Evolutionary conservation across 139 green algal genomes (phyloP).

Genomic region (Yamagishiella unicocca): DNA sequence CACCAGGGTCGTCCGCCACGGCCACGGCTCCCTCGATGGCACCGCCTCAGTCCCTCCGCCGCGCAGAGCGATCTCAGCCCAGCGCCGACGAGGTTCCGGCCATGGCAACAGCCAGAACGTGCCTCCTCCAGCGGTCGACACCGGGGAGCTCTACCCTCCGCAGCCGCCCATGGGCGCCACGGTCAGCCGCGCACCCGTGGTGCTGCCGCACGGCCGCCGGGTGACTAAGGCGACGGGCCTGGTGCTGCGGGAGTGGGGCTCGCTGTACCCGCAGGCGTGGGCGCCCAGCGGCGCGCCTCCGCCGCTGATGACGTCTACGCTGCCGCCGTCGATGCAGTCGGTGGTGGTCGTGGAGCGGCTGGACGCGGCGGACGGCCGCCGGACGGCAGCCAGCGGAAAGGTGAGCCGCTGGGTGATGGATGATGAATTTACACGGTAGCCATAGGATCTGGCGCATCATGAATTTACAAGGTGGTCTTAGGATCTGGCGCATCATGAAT

Average conservation of each 20-base stretch:
- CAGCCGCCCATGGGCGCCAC: not conserved
- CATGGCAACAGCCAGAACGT: constrained; percentile 27
- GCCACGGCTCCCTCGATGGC: not conserved
- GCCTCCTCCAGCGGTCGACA: not conserved
- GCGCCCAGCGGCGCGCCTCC: not conserved
- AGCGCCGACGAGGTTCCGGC: not conserved
- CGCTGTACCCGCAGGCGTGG: constrained; percentile 41
- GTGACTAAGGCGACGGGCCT: constrained; percentile 25
- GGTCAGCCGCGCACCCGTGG: constrained; percentile 30
- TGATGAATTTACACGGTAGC: too few relatives aligned
- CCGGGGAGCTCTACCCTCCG: not conserved
- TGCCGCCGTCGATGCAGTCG: not conserved
- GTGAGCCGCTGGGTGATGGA: too few relatives aligned
- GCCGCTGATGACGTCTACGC: not conserved
- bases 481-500: too few relatives aligned
- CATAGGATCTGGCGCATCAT: too few relatives aligned
- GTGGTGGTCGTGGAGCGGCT: constrained; percentile 29
- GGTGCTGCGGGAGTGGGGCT: constrained; percentile 39
- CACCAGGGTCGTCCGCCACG: not conserved
- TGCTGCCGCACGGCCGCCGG: constrained; percentile 1
- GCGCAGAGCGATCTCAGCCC: not conserved
- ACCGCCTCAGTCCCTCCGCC: not conserved
- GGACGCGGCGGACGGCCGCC: constrained; percentile 7
- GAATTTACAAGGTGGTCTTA: too few relatives aligned
- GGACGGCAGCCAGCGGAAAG: not conserved